Base-by-base conservation (phyloP, 352 stramenopile genomes). In the Globisporangium takayamanum region DNA sequence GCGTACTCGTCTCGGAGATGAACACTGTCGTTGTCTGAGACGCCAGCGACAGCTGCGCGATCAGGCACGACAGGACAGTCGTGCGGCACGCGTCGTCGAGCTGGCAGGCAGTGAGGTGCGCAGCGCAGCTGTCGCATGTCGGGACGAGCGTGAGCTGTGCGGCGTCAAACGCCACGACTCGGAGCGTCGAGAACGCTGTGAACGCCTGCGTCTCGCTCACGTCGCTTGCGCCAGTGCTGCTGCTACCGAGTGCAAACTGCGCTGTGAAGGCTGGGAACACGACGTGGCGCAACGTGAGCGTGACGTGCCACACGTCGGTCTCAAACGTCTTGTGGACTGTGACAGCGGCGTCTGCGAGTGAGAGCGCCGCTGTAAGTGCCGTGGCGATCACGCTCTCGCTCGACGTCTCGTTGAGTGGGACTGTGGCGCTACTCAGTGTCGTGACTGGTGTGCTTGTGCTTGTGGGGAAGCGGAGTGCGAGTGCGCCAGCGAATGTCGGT, bases 401-500 rank as follows among this genome's bases (percentile, higher is more conserved):
- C 3, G 51, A 59, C 1, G 49, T n/a, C 2, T 53, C n/a, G 1
- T 39, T 59, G 16, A 64, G 7, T 18, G 18, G 16, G 0, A 11
- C 26, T 18, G 57, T 63, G 22, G 22, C 44, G 25, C 14, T 4
- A 51, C 37, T 11, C 22, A 22, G 22, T 22, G 22, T 22, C 22
- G 22, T 22, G 22, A 0, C 22, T 22, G 22, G 0, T 22, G 22
- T 22, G 22, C 22, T 22, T 22, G 22, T 36, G 30, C 30, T 36
- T 8, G 41, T 5, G 0, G 48, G 52, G 44, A 69, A 63, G 1
- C 33, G 42, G 39, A 71, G 0, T 11, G 50, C 26, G 20, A 74
- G 56, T n/a, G 47, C n/a, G 1, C 67, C 67, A 20, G 25, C 46
- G 41, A 74, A 64, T 0, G n/a, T 42, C 3, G 53, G 2, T 20